Conservation (phyloP, 441 rosid genomes). For the Omphalea diandra region DNA sequence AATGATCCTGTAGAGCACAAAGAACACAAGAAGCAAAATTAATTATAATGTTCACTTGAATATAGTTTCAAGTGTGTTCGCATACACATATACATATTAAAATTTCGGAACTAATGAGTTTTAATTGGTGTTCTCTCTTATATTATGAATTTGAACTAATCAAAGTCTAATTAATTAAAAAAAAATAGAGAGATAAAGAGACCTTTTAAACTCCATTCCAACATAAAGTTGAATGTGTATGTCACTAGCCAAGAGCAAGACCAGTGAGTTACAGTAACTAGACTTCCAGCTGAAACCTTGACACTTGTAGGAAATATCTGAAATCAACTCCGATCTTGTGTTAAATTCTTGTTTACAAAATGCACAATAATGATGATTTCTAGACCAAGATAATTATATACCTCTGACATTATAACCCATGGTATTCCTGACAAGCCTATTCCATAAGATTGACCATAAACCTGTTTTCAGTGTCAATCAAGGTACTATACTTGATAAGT, state of each 20-base stretch:
- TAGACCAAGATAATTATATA: conserved; percentile 11
- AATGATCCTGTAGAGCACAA: conserved; percentile 40
- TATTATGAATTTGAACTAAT: too few species aligned
- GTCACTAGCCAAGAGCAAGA: conserved; percentile 28
- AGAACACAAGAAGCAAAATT: neutral
- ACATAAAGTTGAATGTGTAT: conserved; percentile 24
- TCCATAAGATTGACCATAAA: conserved; percentile 16
- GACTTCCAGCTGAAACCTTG: conserved; percentile 33
- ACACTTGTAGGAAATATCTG: conserved; percentile 31
- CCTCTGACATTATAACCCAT: conserved; percentile 71
- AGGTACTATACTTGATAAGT: too few species aligned
- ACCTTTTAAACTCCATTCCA: conserved; percentile 29
- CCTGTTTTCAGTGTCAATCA: too few species aligned
- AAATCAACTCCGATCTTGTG: neutral
- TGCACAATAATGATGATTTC: too few species aligned
- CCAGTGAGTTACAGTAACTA: conserved; percentile 32
- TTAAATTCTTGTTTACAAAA: neutral
- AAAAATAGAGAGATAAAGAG: neutral
- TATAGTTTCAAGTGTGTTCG: neutral
- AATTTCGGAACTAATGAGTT: too few species aligned
- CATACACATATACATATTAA: neutral
- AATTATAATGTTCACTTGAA: neutral
- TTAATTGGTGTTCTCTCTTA: too few species aligned
- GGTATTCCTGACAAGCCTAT: conserved; percentile 53
- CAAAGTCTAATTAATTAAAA: too few species aligned